Evolutionary conservation across 2,329 filamentous ascomycete species (phyloP).

Genomic region (Aspergillus puulaauensis): DNA sequence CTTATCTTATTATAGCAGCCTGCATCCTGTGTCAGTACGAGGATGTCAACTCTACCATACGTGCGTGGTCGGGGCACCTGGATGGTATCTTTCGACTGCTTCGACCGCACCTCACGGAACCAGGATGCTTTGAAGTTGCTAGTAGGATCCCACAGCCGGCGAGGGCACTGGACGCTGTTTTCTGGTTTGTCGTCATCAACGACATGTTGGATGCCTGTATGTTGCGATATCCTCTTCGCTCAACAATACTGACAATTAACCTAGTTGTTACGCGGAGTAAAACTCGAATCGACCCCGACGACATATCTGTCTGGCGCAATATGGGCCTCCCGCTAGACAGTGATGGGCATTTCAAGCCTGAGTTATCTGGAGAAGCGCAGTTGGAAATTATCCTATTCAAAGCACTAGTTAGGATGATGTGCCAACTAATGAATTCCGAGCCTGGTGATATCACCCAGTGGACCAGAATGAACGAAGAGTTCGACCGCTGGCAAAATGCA

Average conservation of each 20-base stretch:
- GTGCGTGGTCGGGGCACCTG: slow-evolving; percentile 17
- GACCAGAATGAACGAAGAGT: background rate
- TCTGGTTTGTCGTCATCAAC: slow-evolving; percentile 18
- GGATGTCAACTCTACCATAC: slow-evolving; percentile 15
- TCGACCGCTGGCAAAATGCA: background rate
- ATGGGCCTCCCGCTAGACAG: slow-evolving; percentile 4
- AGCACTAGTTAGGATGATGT: slow-evolving; percentile 5
- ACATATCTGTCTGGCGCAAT: background rate
- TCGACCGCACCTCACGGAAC: slow-evolving; percentile 5
- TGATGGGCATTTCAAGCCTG: background rate
- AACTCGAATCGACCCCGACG: background rate
- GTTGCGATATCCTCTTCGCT: background rate
- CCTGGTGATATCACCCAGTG: background rate
- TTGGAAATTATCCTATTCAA: background rate
- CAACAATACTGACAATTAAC: background rate
- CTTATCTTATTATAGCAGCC: slow-evolving; percentile 4
- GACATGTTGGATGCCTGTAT: slow-evolving; percentile 18
- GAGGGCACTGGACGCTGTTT: slow-evolving; percentile 8
- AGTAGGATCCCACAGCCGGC: background rate
- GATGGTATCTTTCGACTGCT: slow-evolving; percentile 15
- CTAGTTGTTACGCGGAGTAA: background rate
- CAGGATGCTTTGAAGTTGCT: background rate
- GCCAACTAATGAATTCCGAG: background rate
- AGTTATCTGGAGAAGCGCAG: background rate
- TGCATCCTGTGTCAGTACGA: slow-evolving; percentile 19